Conservation (phyloP, 169 alveolate species). For the Perkinsus marinus region DNA sequence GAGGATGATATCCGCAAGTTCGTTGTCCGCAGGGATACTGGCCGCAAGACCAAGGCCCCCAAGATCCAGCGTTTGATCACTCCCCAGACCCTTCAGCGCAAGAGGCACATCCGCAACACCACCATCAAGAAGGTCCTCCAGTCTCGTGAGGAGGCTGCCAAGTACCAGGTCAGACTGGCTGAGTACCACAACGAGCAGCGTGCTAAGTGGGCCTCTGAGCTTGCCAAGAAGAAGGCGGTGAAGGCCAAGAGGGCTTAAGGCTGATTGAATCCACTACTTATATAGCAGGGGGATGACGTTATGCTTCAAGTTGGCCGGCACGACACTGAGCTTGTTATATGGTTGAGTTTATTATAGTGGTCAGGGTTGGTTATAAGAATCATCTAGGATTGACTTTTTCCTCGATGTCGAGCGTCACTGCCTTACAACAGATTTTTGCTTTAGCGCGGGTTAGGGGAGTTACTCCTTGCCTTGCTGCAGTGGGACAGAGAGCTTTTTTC, state of each 20-base stretch:
- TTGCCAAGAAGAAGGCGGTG: slow-evolving; percentile 18
- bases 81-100: slow-evolving; percentile 92
- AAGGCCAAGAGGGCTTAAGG: background rate
- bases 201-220: slow-evolving; percentile 1
- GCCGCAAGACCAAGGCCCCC: slow-evolving; percentile 88
- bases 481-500: background rate
- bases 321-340: background rate
- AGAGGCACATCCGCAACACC: slow-evolving; percentile 26
- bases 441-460: too few species aligned
- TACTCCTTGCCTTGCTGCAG: too few species aligned
- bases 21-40: slow-evolving; percentile 76
- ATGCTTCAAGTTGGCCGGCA: background rate
- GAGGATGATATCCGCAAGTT: slow-evolving; percentile 87
- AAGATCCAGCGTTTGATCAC: slow-evolving; percentile 98
- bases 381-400: background rate
- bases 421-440: too few species aligned
- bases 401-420: background rate
- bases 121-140: slow-evolving; percentile 12
- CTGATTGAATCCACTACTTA: background rate
- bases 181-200: slow-evolving; percentile 21
- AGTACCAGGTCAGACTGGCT: slow-evolving; percentile 9
- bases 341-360: background rate
- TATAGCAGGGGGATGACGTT: background rate
- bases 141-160: slow-evolving; percentile 14
- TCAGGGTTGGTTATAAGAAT: background rate